Evolutionary conservation across 2,329 filamentous ascomycete genomes (phyloP).

Genomic region (Cercospora janseana): DNA sequence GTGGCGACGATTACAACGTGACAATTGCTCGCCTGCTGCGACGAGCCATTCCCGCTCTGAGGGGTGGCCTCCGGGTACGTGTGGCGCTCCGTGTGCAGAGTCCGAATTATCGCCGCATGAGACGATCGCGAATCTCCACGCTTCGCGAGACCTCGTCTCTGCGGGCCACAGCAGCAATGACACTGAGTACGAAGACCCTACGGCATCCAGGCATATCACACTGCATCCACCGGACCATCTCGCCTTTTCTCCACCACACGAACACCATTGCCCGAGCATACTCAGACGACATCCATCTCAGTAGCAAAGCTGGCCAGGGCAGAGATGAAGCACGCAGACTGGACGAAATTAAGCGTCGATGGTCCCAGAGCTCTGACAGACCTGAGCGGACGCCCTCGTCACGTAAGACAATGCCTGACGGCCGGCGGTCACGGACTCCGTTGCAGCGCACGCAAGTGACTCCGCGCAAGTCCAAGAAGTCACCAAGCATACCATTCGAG

Average conservation of each 20-base stretch:
- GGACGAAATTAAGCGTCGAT: slow-evolving; percentile 10
- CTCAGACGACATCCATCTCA: slow-evolving; percentile 5
- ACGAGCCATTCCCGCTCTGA: background rate
- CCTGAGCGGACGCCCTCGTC: no score
- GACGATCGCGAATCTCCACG: no score
- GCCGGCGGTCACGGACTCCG: background rate
- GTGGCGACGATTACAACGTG: no score
- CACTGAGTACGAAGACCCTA: slow-evolving; percentile 1
- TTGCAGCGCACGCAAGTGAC: slow-evolving; percentile 4
- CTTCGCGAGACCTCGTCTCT: background rate
- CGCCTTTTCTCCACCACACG: slow-evolving; percentile 37
- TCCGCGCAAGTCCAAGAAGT: background rate
- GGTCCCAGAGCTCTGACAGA: no score
- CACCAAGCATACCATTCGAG: slow-evolving; percentile 23
- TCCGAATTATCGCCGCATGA: no score
- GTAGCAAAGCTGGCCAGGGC: slow-evolving; percentile 5
- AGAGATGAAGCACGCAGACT: slow-evolving; percentile 4
- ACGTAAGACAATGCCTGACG: background rate
- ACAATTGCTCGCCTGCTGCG: no score
- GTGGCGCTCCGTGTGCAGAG: no score
- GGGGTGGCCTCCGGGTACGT: no score
- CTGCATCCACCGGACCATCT: slow-evolving; percentile 7
- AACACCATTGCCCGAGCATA: slow-evolving; percentile 29
- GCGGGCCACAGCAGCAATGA: background rate
- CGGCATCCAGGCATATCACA: background rate